Evolutionary conservation across 2,329 filamentous ascomycete species (phyloP), one percentile per base, ranked within the genome.

Genomic region (Didymella exigua): DNA sequence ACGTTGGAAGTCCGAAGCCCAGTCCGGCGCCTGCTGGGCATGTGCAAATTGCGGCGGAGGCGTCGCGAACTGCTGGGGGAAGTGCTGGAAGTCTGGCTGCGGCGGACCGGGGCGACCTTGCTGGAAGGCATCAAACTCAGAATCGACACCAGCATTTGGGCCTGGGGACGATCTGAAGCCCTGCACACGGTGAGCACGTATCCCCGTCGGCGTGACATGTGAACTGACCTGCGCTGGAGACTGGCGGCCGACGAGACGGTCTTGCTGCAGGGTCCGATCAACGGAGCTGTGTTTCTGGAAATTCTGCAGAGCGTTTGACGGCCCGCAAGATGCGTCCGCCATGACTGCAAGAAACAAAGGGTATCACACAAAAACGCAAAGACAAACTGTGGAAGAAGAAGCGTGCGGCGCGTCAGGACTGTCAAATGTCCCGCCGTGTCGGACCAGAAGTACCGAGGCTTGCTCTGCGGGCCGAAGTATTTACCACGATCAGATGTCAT

Each of bases 271-370:
- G 9, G 86, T 86, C 49, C 87, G 81, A 70, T 92, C 88, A 59
- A 84, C 81, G 43, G 87, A 81, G 10, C 84, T 78, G 73, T 91
- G 89, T 66, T 88, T 86, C 66, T 88, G 84, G 70, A 92, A 85
- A 68, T 84, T 87, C 74, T 91, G 89, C 47, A 90, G 83, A 59
- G 88, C 83, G 75, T 89, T 91, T 11, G 89, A 89, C 16, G 89
- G 88, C 55, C 89, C 89, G 72, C 89, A 93, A 51, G 90, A 78
- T 63, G 83, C 81, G 67, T 89, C 86, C 47, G 84, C 80, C 87
- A 89, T 89, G 65, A 61, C 78, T 56, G 26, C 36, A 36, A 40
- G 45, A 33, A 43, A 41, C 30, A 58, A 53, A 40, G 43, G 56
- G 56, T 64, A 65, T 69, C 64, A 66, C 55, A 61, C 65, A 62